A percentile compares a stretch with the other conserved stretches of the same genome.
These are phyloP conservation scores for Penicillium samsonianum DNA, from an alignment of 495 filamentous ascomycete species.

Conservation along the genomic window DNA sequence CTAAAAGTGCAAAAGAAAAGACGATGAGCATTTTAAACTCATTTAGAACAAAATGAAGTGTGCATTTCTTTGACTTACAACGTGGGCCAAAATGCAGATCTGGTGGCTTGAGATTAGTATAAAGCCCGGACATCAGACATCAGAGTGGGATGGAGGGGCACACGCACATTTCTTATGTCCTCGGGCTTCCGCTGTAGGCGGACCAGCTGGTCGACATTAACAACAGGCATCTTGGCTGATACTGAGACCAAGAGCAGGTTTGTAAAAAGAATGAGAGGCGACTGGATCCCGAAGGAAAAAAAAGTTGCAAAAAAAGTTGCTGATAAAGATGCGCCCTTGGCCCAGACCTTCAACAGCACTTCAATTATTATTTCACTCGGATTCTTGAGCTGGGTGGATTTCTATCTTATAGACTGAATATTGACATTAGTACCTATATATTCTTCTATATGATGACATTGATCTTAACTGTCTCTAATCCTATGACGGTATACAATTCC, in stretches of 20 bases:
- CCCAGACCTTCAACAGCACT: slow-evolving; percentile 1
- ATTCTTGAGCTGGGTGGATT: background rate
- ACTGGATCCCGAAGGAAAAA: slow-evolving; percentile 20
- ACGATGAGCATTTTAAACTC: slow-evolving; percentile 7
- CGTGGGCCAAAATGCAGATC: slow-evolving; percentile 98
- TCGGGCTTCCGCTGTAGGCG: slow-evolving; percentile 80
- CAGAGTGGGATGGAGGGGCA: slow-evolving; percentile 39
- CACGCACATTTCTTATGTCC: slow-evolving; percentile 81
- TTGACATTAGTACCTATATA: background rate
- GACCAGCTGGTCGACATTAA: slow-evolving; percentile 82
- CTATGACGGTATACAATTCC: slow-evolving; percentile 10
- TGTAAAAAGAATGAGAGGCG: slow-evolving; percentile 15
- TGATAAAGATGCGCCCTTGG: slow-evolving; percentile 21
- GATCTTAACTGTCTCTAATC: background rate
- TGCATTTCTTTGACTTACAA: slow-evolving; percentile 59
- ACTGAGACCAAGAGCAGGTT: slow-evolving; percentile 13
- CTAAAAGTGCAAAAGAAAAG: slow-evolving; percentile 25
- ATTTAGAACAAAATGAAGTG: background rate
- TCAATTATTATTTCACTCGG: background rate
- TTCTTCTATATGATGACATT: slow-evolving; percentile 2
- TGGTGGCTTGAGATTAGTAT: slow-evolving; percentile 45
- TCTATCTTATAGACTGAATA: background rate
- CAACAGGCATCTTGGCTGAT: slow-evolving; percentile 74
- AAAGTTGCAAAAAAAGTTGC: slow-evolving; percentile 27
- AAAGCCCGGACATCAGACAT: slow-evolving; percentile 28